These are phyloP conservation scores for Glaciozyma antarctica DNA, from an alignment of 768 basidiomycete species.

Conservation along the genomic window DNA sequence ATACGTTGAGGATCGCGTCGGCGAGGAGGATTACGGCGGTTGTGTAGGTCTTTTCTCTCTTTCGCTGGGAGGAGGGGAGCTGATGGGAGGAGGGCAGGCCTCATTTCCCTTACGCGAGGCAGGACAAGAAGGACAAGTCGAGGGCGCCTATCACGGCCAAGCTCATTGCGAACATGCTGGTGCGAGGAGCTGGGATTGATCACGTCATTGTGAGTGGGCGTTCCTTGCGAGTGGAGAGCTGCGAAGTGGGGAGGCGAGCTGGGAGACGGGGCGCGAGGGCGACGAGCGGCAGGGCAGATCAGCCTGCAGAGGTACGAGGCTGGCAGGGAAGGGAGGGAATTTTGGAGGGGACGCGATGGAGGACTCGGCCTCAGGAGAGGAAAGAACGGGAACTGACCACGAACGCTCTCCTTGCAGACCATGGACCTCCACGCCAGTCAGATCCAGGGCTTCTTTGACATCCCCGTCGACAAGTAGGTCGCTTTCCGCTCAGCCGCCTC, in stretches of 20 bases:
- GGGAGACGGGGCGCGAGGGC: too few relatives aligned
- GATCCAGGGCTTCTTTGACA: constrained; percentile 99
- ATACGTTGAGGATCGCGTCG: constrained; percentile 98
- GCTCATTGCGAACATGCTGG: constrained; percentile 92
- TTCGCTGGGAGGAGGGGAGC: neutral
- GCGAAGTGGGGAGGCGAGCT: neutral
- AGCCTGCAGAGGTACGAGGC: too few relatives aligned
- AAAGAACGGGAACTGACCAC: neutral
- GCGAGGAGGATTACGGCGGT: constrained; percentile 98
- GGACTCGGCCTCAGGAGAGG: neutral
- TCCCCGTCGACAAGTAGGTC: constrained; percentile 96
- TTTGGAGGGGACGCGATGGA: neutral
- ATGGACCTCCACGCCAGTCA: constrained; percentile 99
- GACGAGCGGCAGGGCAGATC: too few relatives aligned
- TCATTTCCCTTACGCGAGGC: constrained; percentile 89
- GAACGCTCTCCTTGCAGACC: constrained; percentile 48
- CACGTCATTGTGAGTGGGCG: constrained; percentile 75
- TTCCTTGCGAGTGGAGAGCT: neutral
- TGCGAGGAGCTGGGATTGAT: constrained; percentile 77
- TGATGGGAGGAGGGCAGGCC: constrained; percentile 49
- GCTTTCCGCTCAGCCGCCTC: constrained; percentile 1
- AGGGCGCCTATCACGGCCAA: constrained; percentile 96
- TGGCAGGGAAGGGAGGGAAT: too few relatives aligned
- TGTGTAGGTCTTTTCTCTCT: constrained; percentile 11
- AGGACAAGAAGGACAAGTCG: constrained; percentile 99